Base-by-base conservation (phyloP, 345 rosid species). In the Limnanthes douglasii region DNA sequence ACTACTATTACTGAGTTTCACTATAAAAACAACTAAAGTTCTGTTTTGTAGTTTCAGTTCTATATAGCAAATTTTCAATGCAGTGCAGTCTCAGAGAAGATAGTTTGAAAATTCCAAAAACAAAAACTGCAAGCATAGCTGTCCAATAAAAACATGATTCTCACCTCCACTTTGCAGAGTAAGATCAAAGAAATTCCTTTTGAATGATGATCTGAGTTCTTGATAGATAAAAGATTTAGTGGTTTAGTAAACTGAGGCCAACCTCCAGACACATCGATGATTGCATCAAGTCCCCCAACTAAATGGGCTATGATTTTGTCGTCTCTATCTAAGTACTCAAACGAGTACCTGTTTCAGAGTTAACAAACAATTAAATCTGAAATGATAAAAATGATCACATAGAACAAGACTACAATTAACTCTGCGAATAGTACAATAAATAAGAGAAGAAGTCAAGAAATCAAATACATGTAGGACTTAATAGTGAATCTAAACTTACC, bases 311-410 rank as follows among this genome's bases (percentile, higher is more conserved):
- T 45, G 29, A 80, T 28, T 22, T 54, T 73, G 54, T 69, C 86
- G 51, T 80, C 83, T 59, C 51, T 62, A 32, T 75, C 86, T 30
- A 62, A 34, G 54, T 75, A 86, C 66, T 82, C 85, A 14, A 66
- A 57, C 0, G 71, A 66, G 57, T 78, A 68, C 70, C 88, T 82
- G 68, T 55, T 54, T 14, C 25, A 31, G 19, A 45, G 28, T 34
- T 2, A 26, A 39, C 15, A 26, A 23, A 25, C n/a, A 45, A 16
- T 30, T 2, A 15, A 31, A 21, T 26, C 40, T 31, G 39, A 39
- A 13, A 31, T 1, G 25, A 31, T 31, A 11, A 45, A 6, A 9
- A 2, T 47, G 16, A 16, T 36, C 43, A 26, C 43, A 22, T 15
- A 54, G 34, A 30, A n/a, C 13, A 30, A 36, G 44, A 44, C 31